These are phyloP conservation scores for Fraxinus ornus DNA, from an alignment of 305 asterid genomes.

Conservation along the genomic window DNA sequence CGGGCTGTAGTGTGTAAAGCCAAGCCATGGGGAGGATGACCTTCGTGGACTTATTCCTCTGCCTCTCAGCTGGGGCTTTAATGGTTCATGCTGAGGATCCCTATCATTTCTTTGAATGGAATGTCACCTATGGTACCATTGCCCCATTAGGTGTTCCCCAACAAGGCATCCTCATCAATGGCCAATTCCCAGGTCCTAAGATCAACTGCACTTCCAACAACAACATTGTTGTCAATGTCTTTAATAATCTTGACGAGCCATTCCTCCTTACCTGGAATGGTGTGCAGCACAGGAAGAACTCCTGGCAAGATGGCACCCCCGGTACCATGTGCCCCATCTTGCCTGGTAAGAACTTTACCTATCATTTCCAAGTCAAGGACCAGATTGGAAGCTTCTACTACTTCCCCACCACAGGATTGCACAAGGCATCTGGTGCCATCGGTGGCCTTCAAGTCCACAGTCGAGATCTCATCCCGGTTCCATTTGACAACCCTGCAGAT, in stretches of 20 bases:
- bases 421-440: conserved; percentile 33
- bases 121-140: conserved; percentile 32
- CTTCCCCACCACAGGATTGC: conserved; percentile 37
- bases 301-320: conserved; percentile 37
- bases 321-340: conserved; percentile 43
- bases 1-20: neutral
- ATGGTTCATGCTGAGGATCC: conserved; percentile 27
- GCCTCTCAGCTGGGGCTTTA: conserved; percentile 16
- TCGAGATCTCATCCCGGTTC: conserved; percentile 36
- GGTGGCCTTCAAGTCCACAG: conserved; percentile 35
- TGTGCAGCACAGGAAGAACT: conserved; percentile 36
- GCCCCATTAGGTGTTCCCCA: conserved; percentile 32
- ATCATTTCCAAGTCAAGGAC: conserved; percentile 38
- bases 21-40: conserved; percentile 6
- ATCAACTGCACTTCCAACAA: conserved; percentile 43
- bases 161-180: conserved; percentile 42
- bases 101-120: conserved; percentile 30
- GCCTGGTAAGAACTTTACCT: conserved; percentile 37
- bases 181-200: conserved; percentile 39
- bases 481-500: conserved; percentile 23
- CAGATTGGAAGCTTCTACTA: conserved; percentile 37
- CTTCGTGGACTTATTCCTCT: conserved; percentile 15
- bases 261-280: conserved; percentile 39
- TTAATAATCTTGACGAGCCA: conserved; percentile 36
- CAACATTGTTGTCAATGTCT: conserved; percentile 36